Percentiles rank a stretch among this genome's conserved stretches.
Conservation (phyloP, 257 asterid genomes). For the Mitragyna speciosa region DNA sequence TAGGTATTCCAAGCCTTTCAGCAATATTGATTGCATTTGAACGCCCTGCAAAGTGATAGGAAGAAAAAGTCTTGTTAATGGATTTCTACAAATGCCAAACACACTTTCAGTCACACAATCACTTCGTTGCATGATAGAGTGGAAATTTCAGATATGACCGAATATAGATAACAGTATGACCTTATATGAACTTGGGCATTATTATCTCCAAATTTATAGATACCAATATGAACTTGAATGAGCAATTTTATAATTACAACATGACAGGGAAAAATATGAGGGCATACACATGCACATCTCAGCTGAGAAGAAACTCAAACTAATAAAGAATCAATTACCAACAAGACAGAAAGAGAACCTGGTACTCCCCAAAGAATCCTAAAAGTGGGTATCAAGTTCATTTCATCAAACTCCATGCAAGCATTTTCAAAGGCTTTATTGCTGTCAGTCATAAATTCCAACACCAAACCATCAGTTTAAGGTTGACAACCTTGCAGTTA, state of each 20-base stretch:
- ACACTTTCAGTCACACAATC: not conserved
- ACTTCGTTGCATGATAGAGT: not conserved
- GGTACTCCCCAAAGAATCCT: constrained; percentile 99
- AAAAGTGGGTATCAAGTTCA: constrained; percentile 85
- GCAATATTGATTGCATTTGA: constrained; percentile 96
- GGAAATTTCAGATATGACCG: not conserved
- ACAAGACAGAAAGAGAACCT: constrained; percentile 47
- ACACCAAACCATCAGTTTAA: constrained; percentile 27
- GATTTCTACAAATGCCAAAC: not conserved
- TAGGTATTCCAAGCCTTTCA: constrained; percentile 86
- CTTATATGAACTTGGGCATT: not conserved
- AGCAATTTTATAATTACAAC: not conserved
- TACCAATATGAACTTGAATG: not conserved
- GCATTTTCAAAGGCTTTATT: constrained; percentile 89
- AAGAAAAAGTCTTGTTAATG: not conserved
- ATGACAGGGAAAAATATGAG: not conserved
- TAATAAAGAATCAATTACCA: not conserved
- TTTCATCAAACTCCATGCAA: constrained; percentile 96
- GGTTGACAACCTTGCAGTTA: constrained; percentile 8
- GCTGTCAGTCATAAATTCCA: constrained; percentile 50
- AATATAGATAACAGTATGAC: not conserved
- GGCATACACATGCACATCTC: not conserved
- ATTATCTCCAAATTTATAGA: not conserved
- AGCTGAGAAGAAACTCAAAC: not conserved
- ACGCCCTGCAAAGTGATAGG: constrained; percentile 52